Evolutionary conservation across 106 monocot species (phyloP), one percentile per base, ranked within the genome.

Genomic region (Narthecium ossifragum): DNA sequence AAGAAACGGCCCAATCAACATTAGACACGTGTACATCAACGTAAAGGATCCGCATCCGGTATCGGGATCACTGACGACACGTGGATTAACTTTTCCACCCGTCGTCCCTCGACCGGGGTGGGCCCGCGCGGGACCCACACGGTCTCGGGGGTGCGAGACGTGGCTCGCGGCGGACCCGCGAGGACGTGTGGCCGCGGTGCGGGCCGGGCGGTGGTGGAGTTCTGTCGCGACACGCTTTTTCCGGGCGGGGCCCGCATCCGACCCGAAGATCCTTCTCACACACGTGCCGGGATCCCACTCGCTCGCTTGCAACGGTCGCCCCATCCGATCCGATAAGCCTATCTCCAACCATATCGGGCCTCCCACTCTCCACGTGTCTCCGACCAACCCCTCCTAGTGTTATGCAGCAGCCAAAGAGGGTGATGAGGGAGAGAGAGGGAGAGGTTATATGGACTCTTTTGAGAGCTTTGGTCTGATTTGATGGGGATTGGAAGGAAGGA

Each of bases 291-390:
- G 0, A 20, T 22, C 3, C 0, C 3, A 49, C 49, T 49, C 49
- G 49, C 23, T 0, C 9, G 23, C 18, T 49, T 8, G 12, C 26
- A 5, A 60, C 15, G 2, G 13, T 60, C 27, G 23, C 17, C 13
- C 12, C 31, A 0, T 20, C 26, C 25, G 1, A 24, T 14, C 24
- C 7, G 61, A 46, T 62, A 62, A 47, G 37, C 31, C 46, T 62
- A 62, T 60, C 61, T 47, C 22, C 26, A 6, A 17, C 29, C 8
- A 20, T 22, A 24, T 27, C 39, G 27, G 26, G 0, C 6, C 61
- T 32, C 46, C 46, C 4, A n/a, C 31, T n/a, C 46, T 30, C 61
- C 32, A 30, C 61, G 61, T 48, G 47, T 32, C 22, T 33, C 31
- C 37, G 6, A 15, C 30, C n/a, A 13, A 6, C 45, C 60, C 34